phyloP scores from a whole-genome alignment of 2,329 filamentous ascomycete species.

The Aspergillus sp. region DNA sequence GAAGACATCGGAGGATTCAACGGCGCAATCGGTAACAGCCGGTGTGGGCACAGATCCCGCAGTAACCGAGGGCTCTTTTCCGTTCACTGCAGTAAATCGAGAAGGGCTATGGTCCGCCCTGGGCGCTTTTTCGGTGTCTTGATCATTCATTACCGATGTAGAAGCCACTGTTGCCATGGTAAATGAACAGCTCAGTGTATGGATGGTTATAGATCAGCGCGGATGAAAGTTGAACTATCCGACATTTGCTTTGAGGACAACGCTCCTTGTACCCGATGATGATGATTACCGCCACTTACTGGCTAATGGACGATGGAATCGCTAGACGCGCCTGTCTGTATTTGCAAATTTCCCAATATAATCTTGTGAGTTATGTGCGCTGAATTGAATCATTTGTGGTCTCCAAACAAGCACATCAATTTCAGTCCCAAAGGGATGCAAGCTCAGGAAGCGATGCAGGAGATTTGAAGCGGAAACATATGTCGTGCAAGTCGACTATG shows the following conservation, averaged over 20 bases:
- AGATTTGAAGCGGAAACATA: not conserved
- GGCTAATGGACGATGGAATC: not conserved
- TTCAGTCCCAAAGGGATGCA: not conserved
- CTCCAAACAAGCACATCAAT: not conserved
- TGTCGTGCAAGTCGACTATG: not conserved
- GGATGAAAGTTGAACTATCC: not conserved
- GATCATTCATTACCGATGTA: conserved; percentile 35
- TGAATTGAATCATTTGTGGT: not conserved
- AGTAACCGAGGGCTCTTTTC: conserved; percentile 33
- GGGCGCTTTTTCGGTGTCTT: conserved; percentile 38
- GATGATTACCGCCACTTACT: not conserved
- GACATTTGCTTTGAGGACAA: not conserved
- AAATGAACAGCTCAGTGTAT: not conserved
- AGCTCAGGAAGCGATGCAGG: not conserved
- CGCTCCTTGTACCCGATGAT: not conserved
- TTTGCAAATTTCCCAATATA: not conserved
- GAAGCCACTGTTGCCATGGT: conserved; percentile 41
- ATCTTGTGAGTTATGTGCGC: not conserved
- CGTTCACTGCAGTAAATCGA: conserved; percentile 51
- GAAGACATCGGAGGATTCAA: conserved; percentile 22
- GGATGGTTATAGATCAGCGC: not conserved
- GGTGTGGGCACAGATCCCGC: conserved; percentile 16
- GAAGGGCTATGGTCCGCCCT: conserved; percentile 46
- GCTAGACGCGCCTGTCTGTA: not conserved
- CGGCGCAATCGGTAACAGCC: conserved; percentile 19